These are phyloP conservation scores for Polygonum aviculare DNA, from an alignment of 148 eudicot genomes.

Conservation along the genomic window DNA sequence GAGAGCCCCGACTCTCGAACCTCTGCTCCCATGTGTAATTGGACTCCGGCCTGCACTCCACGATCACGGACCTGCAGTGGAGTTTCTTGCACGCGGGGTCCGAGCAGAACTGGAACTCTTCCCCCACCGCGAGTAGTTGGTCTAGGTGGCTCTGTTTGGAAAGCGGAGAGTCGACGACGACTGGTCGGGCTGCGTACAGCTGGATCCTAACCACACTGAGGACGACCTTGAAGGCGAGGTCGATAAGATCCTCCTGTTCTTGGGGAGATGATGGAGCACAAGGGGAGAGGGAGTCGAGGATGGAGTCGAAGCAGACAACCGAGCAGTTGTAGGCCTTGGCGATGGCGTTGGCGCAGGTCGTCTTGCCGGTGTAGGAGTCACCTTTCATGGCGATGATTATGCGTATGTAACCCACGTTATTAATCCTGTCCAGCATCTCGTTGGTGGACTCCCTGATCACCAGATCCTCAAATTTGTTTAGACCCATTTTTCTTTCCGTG, in stretches of 20 bases:
- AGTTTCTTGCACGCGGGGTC: not conserved
- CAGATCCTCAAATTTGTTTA: not conserved
- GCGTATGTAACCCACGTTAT: not conserved
- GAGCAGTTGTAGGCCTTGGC: not conserved
- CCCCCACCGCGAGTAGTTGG: not conserved
- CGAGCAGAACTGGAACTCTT: not conserved
- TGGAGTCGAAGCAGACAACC: not conserved
- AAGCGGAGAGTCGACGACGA: constrained; percentile 4
- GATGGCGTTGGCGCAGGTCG: not conserved
- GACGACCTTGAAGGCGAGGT: not conserved
- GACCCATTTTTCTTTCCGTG: not conserved
- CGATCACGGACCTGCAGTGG: not conserved
- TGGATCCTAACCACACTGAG: not conserved
- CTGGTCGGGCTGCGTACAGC: not conserved
- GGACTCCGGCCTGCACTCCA: not conserved
- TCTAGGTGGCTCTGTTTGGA: not conserved
- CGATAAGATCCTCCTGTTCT: not conserved
- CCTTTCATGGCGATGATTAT: not conserved
- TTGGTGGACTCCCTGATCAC: not conserved
- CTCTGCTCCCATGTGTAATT: not conserved
- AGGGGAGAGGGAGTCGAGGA: not conserved
- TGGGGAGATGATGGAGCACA: not conserved
- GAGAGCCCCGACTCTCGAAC: not conserved
- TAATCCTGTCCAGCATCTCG: not conserved
- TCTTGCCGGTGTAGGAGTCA: not conserved